phyloP scores from a whole-genome alignment of 2,329 filamentous ascomycete genomes.

The Pyrenochaeta sp. region DNA sequence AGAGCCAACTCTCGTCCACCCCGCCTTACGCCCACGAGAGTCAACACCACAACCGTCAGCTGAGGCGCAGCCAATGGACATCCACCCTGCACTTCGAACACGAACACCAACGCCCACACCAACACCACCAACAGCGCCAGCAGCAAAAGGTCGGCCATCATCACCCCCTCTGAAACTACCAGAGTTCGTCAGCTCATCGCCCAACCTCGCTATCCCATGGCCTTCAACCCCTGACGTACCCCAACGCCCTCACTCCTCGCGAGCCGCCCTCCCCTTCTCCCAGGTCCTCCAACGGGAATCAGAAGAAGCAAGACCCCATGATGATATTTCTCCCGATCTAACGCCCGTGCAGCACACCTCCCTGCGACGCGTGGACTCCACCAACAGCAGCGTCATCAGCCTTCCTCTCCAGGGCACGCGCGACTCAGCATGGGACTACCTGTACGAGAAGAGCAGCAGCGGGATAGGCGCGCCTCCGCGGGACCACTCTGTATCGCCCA shows the following conservation, averaged over 20 bases:
- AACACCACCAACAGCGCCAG: not conserved
- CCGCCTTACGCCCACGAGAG: slow-evolving; percentile 16
- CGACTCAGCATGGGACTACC: slow-evolving; percentile 22
- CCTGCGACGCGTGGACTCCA: not conserved
- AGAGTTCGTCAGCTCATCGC: slow-evolving; percentile 12
- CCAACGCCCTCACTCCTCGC: slow-evolving; percentile 10
- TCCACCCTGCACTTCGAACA: slow-evolving; percentile 1
- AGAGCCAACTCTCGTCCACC: slow-evolving; percentile 18
- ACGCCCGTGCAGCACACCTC: slow-evolving; percentile 1
- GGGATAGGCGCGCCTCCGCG: not conserved
- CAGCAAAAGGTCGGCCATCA: not conserved
- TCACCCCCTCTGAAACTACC: slow-evolving; percentile 6
- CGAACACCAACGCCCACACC: slow-evolving; percentile 3
- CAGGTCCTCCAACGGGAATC: not conserved
- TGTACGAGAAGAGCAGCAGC: slow-evolving; percentile 16
- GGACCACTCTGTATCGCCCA: not conserved
- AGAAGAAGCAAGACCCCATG: not conserved
- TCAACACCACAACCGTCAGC: slow-evolving; percentile 2
- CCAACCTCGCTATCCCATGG: slow-evolving; percentile 17
- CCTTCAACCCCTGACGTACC: slow-evolving; percentile 13
- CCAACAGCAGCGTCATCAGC: slow-evolving; percentile 24
- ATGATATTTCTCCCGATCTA: slow-evolving; percentile 1
- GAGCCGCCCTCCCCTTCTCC: not conserved
- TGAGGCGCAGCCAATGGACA: not conserved
- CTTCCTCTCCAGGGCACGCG: slow-evolving; percentile 33